Percentiles rank a stretch among this genome's conserved stretches.
Conservation (phyloP, 2,329 filamentous ascomycete species). For the Pseudogymnoascus sp. region DNA sequence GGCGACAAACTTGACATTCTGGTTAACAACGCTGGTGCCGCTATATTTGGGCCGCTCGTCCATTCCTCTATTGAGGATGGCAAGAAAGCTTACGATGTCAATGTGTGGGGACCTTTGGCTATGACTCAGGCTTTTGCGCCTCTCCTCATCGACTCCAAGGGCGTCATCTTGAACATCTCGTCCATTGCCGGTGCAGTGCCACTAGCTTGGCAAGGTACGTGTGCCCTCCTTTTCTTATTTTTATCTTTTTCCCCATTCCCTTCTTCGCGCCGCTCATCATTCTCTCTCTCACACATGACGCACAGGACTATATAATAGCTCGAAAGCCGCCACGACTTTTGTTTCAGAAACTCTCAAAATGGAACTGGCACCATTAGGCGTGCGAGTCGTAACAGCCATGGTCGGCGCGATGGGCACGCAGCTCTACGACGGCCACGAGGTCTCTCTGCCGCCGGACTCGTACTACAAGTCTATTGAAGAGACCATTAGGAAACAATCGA, state of each 20-base stretch:
- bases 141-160: conserved; percentile 32
- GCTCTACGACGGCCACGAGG: conserved; percentile 3
- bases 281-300: background rate
- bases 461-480: conserved; percentile 10
- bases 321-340: conserved; percentile 18
- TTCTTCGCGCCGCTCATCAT: background rate
- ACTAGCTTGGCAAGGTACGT: conserved; percentile 12
- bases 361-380: conserved; percentile 18
- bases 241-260: background rate
- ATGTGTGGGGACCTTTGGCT: conserved; percentile 16
- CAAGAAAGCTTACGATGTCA: conserved; percentile 28
- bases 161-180: conserved; percentile 35
- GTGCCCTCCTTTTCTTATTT: too few relatives aligned
- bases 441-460: conserved; percentile 14
- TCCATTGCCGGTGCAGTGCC: conserved; percentile 11
- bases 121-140: conserved; percentile 21
- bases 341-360: conserved; percentile 18
- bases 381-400: conserved; percentile 17
- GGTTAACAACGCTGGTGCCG: conserved; percentile 37
- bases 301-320: conserved; percentile 18
- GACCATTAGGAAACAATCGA: background rate
- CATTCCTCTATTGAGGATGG: conserved; percentile 27
- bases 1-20: conserved; percentile 33
- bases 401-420: conserved; percentile 10
- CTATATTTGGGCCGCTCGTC: conserved; percentile 28